These are phyloP conservation scores for Aegilops sharonensis DNA, from an alignment of 176 grass and related monocot genomes.

Conservation along the genomic window DNA sequence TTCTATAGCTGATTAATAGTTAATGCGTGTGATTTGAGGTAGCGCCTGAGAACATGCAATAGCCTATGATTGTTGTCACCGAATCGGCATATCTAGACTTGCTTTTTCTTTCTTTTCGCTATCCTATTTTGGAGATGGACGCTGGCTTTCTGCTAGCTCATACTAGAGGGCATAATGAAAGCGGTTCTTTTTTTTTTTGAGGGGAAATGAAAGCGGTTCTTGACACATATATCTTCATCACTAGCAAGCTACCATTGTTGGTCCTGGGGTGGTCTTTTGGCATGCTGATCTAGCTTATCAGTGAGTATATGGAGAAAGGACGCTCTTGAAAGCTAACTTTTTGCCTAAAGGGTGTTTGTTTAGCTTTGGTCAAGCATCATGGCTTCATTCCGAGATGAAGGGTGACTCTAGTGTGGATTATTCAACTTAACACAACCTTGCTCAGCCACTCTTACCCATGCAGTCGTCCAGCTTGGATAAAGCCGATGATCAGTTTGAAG, in stretches of 20 bases:
- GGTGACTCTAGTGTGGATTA: background rate
- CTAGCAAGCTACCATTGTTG: background rate
- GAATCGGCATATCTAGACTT: background rate
- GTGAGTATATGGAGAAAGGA: background rate
- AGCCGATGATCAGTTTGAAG: background rate
- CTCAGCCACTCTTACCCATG: background rate
- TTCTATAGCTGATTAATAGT: conserved; percentile 23
- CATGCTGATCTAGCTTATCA: conserved; percentile 10
- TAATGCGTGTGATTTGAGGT: conserved; percentile 1
- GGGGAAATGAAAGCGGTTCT: background rate
- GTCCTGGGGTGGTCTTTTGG: background rate
- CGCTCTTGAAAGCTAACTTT: background rate
- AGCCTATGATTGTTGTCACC: background rate
- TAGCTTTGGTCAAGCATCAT: background rate
- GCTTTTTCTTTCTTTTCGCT: background rate
- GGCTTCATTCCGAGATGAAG: background rate
- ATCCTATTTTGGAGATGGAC: background rate
- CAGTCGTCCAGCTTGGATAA: background rate
- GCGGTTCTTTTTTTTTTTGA: background rate
- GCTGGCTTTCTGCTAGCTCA: background rate
- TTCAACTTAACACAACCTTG: background rate
- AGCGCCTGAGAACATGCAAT: background rate
- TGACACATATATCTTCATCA: background rate
- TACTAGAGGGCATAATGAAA: background rate
- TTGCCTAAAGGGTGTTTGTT: background rate